Evolutionary conservation across 169 alveolate species (phyloP), one percentile per base, ranked within the genome.

Genomic region (Eimeria sp.): DNA sequence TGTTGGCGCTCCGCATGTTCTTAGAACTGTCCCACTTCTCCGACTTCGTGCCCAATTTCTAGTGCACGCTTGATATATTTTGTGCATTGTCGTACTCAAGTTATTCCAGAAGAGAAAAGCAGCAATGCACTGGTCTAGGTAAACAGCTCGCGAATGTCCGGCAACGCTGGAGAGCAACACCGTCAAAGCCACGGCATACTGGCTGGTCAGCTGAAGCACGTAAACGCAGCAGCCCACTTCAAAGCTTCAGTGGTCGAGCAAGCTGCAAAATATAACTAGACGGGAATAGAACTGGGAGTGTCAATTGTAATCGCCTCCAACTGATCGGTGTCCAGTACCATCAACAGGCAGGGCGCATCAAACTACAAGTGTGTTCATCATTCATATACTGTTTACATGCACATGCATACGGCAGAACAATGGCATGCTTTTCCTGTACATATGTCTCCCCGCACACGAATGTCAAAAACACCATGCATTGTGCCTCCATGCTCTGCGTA

Each of bases 91-190:
- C 95, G 16, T 82, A 90, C 95, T 88, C 27, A 90, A 14, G 65
- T 90, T 90, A 72, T 90, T 90, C 95, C 95, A 90, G 49, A 90
- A 90, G 6, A 72, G 22, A 76, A 90, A 90, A 25, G 90, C 95
- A 6, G 80, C 89, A 30, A 90, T 54, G 47, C 61, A 27, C 65
- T 90, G 95, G 25, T 90, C 95, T 10, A 90, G 80, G 45, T 30
- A 90, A 58, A 90, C 95, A 7, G 95, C 67, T 16, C 95, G 95
- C 34, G 95, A 43, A 51, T 47, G 78, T 18, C 95, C 95, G 5
- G 95, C 95, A 40, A 90, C 30, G 89, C 95, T 70, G 51, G 95
- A 72, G 18, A 90, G 95, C 45, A 80, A 58, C 30, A 90, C 16
- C 43, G 95, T 90, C 57, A 90, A 49, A 6, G 95, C 95, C 27